Conservation (phyloP, 1,139 yeast genomes). For the Taphrina betulina region DNA sequence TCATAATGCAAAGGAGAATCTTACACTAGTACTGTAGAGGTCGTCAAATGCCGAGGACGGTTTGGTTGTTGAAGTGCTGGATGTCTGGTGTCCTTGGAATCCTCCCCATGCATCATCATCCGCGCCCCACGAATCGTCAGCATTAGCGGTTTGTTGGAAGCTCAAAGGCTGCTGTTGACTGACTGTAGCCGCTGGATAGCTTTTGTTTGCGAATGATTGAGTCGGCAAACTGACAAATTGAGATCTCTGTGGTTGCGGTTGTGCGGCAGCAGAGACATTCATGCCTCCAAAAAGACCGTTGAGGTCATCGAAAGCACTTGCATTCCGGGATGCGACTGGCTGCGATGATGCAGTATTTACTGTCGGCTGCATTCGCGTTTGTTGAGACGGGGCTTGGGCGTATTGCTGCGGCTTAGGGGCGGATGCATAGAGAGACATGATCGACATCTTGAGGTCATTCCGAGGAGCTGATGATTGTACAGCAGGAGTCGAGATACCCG, state of each 20-base stretch:
- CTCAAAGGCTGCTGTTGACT: neutral
- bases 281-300: conserved; percentile 24
- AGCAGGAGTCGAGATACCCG: conserved; percentile 27
- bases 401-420: conserved; percentile 46
- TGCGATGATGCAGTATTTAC: neutral
- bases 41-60: conserved; percentile 28
- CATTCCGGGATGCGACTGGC: neutral
- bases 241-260: too few species aligned
- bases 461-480: conserved; percentile 42
- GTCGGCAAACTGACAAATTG: too few species aligned
- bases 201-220: neutral
- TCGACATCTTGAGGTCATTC: conserved; percentile 87
- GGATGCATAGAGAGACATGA: conserved; percentile 79
- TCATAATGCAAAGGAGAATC: neutral
- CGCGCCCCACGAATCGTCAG: conserved; percentile 4
- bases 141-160: too few species aligned
- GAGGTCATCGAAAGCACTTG: conserved; percentile 23
- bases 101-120: neutral
- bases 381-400: neutral
- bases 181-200: neutral
- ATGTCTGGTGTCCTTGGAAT: neutral
- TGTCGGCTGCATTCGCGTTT: neutral
- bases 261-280: conserved; percentile 13
- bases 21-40: conserved; percentile 23
- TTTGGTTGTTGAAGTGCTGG: neutral